phyloP scores from a whole-genome alignment of 805 yeast species.

The Crinitomyces ghanaensis region DNA sequence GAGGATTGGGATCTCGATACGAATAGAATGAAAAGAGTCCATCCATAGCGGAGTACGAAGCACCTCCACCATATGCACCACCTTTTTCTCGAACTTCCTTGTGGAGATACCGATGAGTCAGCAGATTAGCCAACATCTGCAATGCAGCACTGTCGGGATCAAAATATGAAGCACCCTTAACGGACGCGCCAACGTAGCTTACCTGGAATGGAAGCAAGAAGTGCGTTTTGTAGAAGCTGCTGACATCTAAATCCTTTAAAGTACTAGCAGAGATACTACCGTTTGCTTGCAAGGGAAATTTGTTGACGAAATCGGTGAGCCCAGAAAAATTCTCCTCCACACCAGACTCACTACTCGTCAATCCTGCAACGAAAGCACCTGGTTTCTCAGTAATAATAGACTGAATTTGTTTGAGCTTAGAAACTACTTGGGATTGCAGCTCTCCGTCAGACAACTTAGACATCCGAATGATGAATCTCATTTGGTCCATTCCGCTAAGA shows the following conservation, averaged over 20 bases:
- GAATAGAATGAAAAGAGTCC: conserved; percentile 78
- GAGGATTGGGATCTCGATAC: conserved; percentile 87
- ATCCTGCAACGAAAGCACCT: conserved; percentile 15
- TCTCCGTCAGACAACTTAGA: conserved; percentile 40
- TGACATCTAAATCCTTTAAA: conserved; percentile 2
- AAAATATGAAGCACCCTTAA: conserved; percentile 54
- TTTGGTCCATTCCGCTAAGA: conserved; percentile 66
- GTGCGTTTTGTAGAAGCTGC: conserved; percentile 29
- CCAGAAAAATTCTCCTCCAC: conserved; percentile 35
- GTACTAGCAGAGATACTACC: conserved; percentile 2
- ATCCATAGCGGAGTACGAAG: conserved; percentile 65
- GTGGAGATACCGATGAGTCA: conserved; percentile 77
- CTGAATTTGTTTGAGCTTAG: conserved; percentile 36
- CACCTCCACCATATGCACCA: conserved; percentile 98
- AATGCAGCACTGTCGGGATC: conserved; percentile 73
- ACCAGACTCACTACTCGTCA: conserved; percentile 37
- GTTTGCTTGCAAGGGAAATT: neutral
- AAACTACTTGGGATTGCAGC: conserved; percentile 44
- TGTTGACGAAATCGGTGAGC: conserved; percentile 16
- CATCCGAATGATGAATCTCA: conserved; percentile 54
- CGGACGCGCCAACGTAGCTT: conserved; percentile 62
- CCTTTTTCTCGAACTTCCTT: conserved; percentile 88
- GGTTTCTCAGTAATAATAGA: conserved; percentile 10
- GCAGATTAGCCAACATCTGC: conserved; percentile 67
- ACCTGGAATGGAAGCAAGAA: conserved; percentile 81